phyloP scores from a whole-genome alignment of 352 stramenopile species.

The Sclerospora graminicola region DNA sequence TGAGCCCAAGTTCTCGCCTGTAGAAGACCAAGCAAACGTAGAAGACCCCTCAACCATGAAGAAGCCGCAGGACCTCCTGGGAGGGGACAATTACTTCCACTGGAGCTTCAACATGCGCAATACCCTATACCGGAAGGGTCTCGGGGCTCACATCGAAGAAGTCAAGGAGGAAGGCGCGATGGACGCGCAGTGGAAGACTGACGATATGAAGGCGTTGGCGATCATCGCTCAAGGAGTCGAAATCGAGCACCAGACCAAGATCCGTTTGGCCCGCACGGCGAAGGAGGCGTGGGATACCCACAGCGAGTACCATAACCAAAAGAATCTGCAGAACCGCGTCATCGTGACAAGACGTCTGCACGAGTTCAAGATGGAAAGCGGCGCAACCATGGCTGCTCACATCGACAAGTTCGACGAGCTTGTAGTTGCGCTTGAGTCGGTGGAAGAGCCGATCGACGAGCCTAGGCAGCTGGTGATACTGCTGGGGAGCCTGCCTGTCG shows the following conservation, averaged over 20 bases:
- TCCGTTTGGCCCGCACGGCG: neutral
- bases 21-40: too few species aligned
- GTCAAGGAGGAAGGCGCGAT: neutral
- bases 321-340: neutral
- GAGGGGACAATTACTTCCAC: neutral
- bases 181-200: neutral
- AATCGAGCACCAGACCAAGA: neutral
- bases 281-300: neutral
- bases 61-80: neutral
- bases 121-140: neutral
- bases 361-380: conserved; percentile 3
- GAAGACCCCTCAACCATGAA: neutral
- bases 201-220: neutral
- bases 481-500: conserved; percentile 12
- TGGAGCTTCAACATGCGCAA: neutral
- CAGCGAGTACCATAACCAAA: neutral
- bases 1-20: too few species aligned
- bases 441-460: conserved; percentile 14
- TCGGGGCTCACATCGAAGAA: neutral
- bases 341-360: conserved; percentile 1
- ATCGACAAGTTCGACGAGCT: conserved; percentile 21
- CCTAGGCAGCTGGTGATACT: conserved; percentile 16
- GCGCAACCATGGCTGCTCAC: conserved; percentile 3
- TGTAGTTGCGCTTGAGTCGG: conserved; percentile 11
- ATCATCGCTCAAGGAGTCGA: neutral